phyloP scores from a whole-genome alignment of 2,329 filamentous ascomycete species.

The Sphaerulina populicola region DNA sequence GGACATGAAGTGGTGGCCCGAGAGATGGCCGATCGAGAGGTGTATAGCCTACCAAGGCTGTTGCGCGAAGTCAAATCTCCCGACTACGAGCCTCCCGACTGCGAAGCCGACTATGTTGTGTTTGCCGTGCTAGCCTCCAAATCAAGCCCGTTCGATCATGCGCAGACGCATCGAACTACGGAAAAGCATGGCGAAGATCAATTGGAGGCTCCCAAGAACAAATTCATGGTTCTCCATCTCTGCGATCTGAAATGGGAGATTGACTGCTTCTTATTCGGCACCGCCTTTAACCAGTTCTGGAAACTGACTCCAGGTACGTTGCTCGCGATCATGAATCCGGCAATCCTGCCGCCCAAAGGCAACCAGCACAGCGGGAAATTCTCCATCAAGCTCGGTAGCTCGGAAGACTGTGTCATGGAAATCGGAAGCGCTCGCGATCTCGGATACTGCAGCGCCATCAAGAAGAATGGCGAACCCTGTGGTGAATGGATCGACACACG shows the following conservation, averaged over 20 bases:
- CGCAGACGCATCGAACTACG: conserved; percentile 40
- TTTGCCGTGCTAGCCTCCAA: conserved; percentile 83
- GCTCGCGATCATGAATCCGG: conserved; percentile 84
- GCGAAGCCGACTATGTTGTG: conserved; percentile 82
- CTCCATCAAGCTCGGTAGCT: conserved; percentile 73
- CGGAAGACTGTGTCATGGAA: conserved; percentile 82
- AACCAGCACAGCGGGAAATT: conserved; percentile 74
- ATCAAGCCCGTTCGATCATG: conserved; percentile 64
- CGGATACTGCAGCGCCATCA: conserved; percentile 76
- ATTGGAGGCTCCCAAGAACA: conserved; percentile 53
- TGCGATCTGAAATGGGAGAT: conserved; percentile 85
- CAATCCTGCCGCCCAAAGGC: conserved; percentile 76
- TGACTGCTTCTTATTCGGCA: conserved; percentile 84
- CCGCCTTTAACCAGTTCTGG: conserved; percentile 87
- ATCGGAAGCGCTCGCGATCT: conserved; percentile 77
- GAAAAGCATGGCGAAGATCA: conserved; percentile 41
- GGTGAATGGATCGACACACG: conserved; percentile 78
- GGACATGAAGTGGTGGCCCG: conserved; percentile 73
- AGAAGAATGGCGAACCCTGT: conserved; percentile 75
- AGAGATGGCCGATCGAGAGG: conserved; percentile 67
- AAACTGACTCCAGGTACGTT: conserved; percentile 87
- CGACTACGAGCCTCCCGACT: conserved; percentile 67
- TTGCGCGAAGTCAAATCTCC: conserved; percentile 74
- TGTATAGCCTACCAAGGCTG: conserved; percentile 70
- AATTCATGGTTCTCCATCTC: conserved; percentile 87